A percentile compares a stretch with the other conserved stretches of the same genome.
phyloP scores from a whole-genome alignment of 768 basidiomycete genomes.

The Cystofilobasidium macerans region DNA sequence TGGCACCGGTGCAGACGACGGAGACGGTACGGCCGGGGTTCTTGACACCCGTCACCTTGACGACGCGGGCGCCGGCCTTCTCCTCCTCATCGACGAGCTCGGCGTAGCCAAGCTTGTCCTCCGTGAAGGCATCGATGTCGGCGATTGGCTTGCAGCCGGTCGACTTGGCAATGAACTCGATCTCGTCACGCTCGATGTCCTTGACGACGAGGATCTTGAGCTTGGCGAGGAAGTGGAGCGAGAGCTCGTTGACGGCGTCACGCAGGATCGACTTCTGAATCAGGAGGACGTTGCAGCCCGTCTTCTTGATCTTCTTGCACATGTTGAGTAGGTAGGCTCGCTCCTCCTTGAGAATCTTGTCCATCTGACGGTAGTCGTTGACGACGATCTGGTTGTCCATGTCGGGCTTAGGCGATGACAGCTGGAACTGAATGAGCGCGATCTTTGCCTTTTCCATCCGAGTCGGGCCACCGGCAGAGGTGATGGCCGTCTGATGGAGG shows the following conservation, averaged over 20 bases:
- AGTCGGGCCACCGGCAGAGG: slow-evolving; percentile 80
- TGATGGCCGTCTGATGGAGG: slow-evolving; percentile 89
- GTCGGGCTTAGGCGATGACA: slow-evolving; percentile 94
- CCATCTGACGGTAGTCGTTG: slow-evolving; percentile 99
- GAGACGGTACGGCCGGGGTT: slow-evolving; percentile 89
- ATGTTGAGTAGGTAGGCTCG: slow-evolving; percentile 94
- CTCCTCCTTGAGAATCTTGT: slow-evolving; percentile 98
- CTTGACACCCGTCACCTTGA: slow-evolving; percentile 87
- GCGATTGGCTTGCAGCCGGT: slow-evolving; percentile 91
- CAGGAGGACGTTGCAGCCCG: slow-evolving; percentile 96
- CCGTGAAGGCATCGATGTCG: slow-evolving; percentile 93
- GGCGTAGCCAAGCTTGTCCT: slow-evolving; percentile 94
- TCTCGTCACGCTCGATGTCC: slow-evolving; percentile 96
- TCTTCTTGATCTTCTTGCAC: slow-evolving; percentile 98
- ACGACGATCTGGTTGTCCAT: slow-evolving; percentile 99
- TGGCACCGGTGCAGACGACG: slow-evolving; percentile 87
- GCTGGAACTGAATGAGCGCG: slow-evolving; percentile 94
- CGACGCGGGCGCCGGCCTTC: slow-evolving; percentile 74
- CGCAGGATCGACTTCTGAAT: slow-evolving; percentile 99
- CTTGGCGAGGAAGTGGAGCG: slow-evolving; percentile 92
- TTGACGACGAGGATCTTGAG: slow-evolving; percentile 93
- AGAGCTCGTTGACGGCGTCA: slow-evolving; percentile 96
- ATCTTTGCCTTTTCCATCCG: slow-evolving; percentile 98
- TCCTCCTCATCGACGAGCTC: slow-evolving; percentile 86
- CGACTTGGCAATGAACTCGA: slow-evolving; percentile 90